phyloP scores from a whole-genome alignment of 345 rosid species.

The Salix dunnii region DNA sequence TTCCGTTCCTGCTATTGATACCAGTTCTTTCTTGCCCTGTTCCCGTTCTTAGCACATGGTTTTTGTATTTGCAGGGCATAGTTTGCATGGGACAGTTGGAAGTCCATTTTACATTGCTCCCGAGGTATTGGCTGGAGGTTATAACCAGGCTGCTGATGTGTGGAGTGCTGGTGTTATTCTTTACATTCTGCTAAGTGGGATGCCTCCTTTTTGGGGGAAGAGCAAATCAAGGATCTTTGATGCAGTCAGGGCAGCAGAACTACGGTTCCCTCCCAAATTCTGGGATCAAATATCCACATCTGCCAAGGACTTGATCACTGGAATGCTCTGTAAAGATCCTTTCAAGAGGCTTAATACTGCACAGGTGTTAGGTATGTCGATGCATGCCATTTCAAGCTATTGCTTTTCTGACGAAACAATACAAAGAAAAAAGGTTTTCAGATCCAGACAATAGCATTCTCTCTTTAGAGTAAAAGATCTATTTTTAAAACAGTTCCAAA shows the following conservation, averaged over 20 bases:
- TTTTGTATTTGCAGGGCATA: conserved; percentile 43
- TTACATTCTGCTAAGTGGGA: conserved; percentile 64
- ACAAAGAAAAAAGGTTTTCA: not conserved
- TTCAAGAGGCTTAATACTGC: conserved; percentile 61
- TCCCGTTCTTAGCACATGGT: conserved; percentile 14
- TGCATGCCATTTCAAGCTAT: not conserved
- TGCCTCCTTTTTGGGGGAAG: conserved; percentile 78
- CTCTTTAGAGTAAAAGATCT: not conserved
- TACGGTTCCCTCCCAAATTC: conserved; percentile 57
- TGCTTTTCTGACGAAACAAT: not conserved
- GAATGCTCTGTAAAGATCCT: conserved; percentile 78
- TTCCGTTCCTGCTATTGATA: not conserved
- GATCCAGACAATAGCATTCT: not conserved
- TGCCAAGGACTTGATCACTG: conserved; percentile 59
- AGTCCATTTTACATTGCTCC: conserved; percentile 80
- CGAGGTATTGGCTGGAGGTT: conserved; percentile 64
- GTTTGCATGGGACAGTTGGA: conserved; percentile 59
- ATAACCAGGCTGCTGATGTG: conserved; percentile 68
- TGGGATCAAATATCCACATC: conserved; percentile 62
- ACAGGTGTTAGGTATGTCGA: conserved; percentile 54
- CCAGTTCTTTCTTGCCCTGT: not conserved
- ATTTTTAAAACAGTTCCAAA: too few relatives aligned
- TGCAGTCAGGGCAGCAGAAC: conserved; percentile 77
- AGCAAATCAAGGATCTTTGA: conserved; percentile 77
- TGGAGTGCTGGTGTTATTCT: conserved; percentile 82